These are phyloP conservation scores for Quercus tomentella DNA, from an alignment of 331 rosid species.

Conservation along the genomic window DNA sequence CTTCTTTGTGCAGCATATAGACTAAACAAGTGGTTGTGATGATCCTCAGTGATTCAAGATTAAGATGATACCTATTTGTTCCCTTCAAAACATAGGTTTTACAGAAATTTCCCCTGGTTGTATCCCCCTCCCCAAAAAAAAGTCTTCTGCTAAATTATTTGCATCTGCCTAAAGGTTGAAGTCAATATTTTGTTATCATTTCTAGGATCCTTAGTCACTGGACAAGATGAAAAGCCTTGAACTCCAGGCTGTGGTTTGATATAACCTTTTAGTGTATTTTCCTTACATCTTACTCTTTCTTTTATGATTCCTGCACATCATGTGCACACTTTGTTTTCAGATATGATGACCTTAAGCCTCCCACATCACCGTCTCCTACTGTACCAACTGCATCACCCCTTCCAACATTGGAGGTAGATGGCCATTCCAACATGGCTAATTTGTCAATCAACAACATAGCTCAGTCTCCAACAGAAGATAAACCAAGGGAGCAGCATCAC, in stretches of 20 bases:
- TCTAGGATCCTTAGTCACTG: not conserved
- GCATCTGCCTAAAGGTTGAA: not conserved
- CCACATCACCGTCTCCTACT: conserved; percentile 77
- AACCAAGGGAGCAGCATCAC: conserved; percentile 22
- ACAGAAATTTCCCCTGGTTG: no score
- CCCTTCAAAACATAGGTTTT: not conserved
- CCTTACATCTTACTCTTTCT: conserved; percentile 12
- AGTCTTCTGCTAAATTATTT: not conserved
- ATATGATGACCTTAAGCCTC: conserved; percentile 81
- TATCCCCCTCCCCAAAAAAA: not conserved
- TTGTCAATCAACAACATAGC: conserved; percentile 36
- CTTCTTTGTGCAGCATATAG: not conserved
- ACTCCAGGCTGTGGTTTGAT: not conserved
- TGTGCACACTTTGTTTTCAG: conserved; percentile 33
- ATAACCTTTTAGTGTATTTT: not conserved
- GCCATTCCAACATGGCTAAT: conserved; percentile 12
- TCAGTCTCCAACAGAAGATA: conserved; percentile 26
- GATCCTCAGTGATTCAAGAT: not conserved
- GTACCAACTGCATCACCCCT: conserved; percentile 32
- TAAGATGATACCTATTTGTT: not conserved
- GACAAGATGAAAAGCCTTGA: not conserved
- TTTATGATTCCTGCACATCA: not conserved
- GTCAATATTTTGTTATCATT: not conserved
- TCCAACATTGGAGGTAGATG: conserved; percentile 26
- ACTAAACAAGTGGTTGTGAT: not conserved